phyloP scores from a whole-genome alignment of 805 yeast species.

The Teunomyces atbi region DNA sequence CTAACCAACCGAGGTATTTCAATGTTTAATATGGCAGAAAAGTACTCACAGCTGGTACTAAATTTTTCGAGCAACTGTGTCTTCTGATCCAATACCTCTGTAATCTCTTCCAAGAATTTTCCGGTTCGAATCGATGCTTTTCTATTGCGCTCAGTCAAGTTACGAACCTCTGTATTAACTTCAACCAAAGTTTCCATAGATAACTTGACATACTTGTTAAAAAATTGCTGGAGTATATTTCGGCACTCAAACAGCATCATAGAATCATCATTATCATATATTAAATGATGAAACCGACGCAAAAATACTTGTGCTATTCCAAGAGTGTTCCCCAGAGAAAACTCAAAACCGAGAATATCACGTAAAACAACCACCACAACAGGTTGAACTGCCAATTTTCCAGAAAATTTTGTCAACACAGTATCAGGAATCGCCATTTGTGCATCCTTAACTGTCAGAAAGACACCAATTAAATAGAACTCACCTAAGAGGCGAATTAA shows the following conservation, averaged over 20 bases:
- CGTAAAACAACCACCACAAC: constrained; percentile 43
- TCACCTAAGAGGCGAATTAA: constrained; percentile 56
- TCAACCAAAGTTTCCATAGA: constrained; percentile 35
- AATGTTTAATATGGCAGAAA: constrained; percentile 41
- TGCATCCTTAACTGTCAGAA: constrained; percentile 45
- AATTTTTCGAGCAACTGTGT: constrained; percentile 45
- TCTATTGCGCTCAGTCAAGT: constrained; percentile 40
- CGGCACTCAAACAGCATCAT: constrained; percentile 28
- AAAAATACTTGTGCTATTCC: constrained; percentile 48
- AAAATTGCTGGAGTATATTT: constrained; percentile 30
- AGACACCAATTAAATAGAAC: constrained; percentile 55
- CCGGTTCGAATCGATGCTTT: constrained; percentile 69
- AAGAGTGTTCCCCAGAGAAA: constrained; percentile 28
- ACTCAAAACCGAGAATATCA: constrained; percentile 27
- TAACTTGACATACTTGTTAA: constrained; percentile 44
- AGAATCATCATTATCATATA: constrained; percentile 14
- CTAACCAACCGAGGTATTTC: constrained; percentile 15
- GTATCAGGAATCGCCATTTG: constrained; percentile 45
- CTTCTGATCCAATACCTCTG: constrained; percentile 31
- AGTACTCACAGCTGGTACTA: constrained; percentile 36
- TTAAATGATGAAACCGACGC: constrained; percentile 42
- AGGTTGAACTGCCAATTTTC: constrained; percentile 27
- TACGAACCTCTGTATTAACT: constrained; percentile 34
- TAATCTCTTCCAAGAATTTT: constrained; percentile 45
- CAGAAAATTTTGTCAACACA: constrained; percentile 28